Evolutionary conservation across 495 filamentous ascomycete genomes (phyloP).

Genomic region (Massariosphaeria phaeospora): DNA sequence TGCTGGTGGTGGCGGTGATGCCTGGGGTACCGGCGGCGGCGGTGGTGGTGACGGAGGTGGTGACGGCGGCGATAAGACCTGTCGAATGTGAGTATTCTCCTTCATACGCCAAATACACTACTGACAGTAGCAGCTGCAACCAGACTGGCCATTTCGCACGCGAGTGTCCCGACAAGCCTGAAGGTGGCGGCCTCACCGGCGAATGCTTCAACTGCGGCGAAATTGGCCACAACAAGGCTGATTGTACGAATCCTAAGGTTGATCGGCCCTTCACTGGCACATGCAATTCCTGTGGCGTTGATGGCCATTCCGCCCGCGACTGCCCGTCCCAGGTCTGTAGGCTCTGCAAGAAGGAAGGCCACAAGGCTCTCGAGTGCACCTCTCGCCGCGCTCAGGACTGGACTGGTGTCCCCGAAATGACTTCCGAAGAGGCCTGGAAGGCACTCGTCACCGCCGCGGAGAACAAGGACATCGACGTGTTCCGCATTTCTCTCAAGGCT

Average conservation of each 20-base stretch:
- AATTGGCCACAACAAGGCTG: constrained; percentile 60
- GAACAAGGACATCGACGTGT: constrained; percentile 64
- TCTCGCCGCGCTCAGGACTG: constrained; percentile 64
- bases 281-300: constrained; percentile 68
- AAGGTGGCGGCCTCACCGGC: constrained; percentile 38
- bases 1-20: no score
- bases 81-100: constrained; percentile 38
- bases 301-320: constrained; percentile 65
- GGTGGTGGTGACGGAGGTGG: constrained; percentile 18
- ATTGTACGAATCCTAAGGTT: constrained; percentile 62
- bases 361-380: constrained; percentile 60
- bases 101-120: background rate
- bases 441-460: constrained; percentile 57
- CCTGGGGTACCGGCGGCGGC: no score
- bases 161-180: constrained; percentile 49
- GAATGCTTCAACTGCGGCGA: constrained; percentile 79
- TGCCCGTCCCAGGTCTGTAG: constrained; percentile 72
- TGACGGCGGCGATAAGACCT: constrained; percentile 28
- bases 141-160: constrained; percentile 53
- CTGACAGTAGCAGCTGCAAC: constrained; percentile 48
- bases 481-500: constrained; percentile 62
- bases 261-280: constrained; percentile 54
- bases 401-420: constrained; percentile 52
- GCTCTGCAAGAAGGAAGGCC: constrained; percentile 72
- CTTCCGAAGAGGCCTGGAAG: constrained; percentile 65